Conservation (phyloP, 306 rosid genomes). For the Sophora flavescens region DNA sequence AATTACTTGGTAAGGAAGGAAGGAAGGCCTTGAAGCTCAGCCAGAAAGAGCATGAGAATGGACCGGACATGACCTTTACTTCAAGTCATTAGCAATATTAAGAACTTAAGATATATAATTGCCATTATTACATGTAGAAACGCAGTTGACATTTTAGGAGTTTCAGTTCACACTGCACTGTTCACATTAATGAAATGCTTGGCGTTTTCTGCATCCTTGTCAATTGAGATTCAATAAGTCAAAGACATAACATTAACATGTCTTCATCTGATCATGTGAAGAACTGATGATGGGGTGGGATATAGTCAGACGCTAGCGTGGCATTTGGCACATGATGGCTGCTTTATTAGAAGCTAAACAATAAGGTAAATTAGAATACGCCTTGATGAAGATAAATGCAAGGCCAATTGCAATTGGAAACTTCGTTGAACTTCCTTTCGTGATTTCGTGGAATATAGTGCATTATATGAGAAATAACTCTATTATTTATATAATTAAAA, state of each 20-base stretch:
- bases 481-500: too few relatives aligned
- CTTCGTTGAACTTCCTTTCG: neutral
- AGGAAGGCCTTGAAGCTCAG: neutral
- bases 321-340: neutral
- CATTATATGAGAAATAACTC: too few relatives aligned
- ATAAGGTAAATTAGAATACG: neutral
- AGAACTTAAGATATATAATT: too few relatives aligned
- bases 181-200: neutral
- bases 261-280: neutral
- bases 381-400: neutral
- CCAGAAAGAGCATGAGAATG: neutral
- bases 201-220: neutral
- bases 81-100: neutral
- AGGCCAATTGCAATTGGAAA: neutral
- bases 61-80: neutral
- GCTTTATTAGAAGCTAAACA: neutral
- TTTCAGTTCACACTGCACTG: neutral
- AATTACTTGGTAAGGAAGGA: constrained; percentile 6
- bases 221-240: too few relatives aligned
- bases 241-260: neutral
- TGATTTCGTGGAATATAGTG: too few relatives aligned
- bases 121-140: too few relatives aligned
- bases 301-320: neutral
- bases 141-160: constrained; percentile 1
- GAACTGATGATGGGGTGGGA: too few relatives aligned